These are phyloP conservation scores for Ananas comosus DNA, from an alignment of 176 grass and related monocot genomes.

Conservation along the genomic window DNA sequence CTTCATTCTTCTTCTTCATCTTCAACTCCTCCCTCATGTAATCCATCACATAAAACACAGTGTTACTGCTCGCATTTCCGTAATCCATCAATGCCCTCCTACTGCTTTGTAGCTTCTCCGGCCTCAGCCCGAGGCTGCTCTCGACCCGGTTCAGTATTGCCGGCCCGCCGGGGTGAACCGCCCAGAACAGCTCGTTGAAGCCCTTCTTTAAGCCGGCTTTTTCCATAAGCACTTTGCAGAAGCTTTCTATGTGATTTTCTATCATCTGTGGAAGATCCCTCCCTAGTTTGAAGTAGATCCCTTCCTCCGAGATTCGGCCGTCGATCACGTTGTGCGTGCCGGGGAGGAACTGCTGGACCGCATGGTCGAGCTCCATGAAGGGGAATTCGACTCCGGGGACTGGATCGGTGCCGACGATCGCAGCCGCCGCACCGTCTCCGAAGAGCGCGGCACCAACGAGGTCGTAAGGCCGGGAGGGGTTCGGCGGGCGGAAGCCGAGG, in stretches of 20 bases:
- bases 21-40: slow-evolving; percentile 72
- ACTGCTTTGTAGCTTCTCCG: slow-evolving; percentile 66
- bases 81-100: slow-evolving; percentile 66
- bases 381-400: slow-evolving; percentile 40
- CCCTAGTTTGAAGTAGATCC: slow-evolving; percentile 75
- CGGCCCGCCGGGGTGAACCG: slow-evolving; percentile 71
- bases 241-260: slow-evolving; percentile 58
- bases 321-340: slow-evolving; percentile 64
- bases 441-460: slow-evolving; percentile 84
- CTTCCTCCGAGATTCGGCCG: slow-evolving; percentile 67
- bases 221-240: slow-evolving; percentile 55
- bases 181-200: slow-evolving; percentile 76
- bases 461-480: slow-evolving; percentile 63
- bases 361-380: slow-evolving; percentile 61
- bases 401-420: slow-evolving; percentile 57
- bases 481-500: slow-evolving; percentile 73
- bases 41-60: slow-evolving; percentile 79
- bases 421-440: slow-evolving; percentile 74
- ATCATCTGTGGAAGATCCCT: slow-evolving; percentile 66
- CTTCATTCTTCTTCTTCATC: slow-evolving; percentile 16
- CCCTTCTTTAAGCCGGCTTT: slow-evolving; percentile 46
- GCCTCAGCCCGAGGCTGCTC: slow-evolving; percentile 40
- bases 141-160: slow-evolving; percentile 76
- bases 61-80: slow-evolving; percentile 80
- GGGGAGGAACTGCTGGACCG: slow-evolving; percentile 72